Base-by-base conservation (phyloP, 2,329 filamentous ascomycete species). In the Intubia oerlemansii region DNA sequence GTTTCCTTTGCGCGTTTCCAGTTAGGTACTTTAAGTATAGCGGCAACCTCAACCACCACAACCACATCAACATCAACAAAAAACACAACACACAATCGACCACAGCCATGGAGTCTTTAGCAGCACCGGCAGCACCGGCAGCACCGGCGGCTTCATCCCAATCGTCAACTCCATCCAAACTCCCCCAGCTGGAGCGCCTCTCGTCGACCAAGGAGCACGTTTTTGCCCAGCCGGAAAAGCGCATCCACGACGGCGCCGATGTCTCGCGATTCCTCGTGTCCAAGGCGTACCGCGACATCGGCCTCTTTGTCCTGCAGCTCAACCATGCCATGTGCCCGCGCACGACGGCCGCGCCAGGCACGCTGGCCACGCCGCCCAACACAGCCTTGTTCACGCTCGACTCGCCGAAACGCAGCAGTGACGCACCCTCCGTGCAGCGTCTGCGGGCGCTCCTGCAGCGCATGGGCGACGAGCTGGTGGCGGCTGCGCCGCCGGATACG, bases 221-320 rank as follows among this genome's bases (percentile, higher is more conserved):
- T 15, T n/a, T 19, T 11, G 4, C 27, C 21, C 10, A 8, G 10
- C 88, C 88, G 0, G 45, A 48, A 32, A 98, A 95, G 50, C 62
- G 62, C 43, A 98, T 98, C 53, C 63, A 91, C 51, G 78, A 88
- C 42, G 74, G 74, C 32, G 56, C 72, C 34, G 82, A 95, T 57
- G 77, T 98, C 31, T 50, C 66, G 13, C 66, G 63, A 36, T 98
- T 95, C 49, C 66, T 91, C 30, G 64, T 62, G 7, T 82, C 79
- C 27, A 67, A 66, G 39, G 88, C 81, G 25, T 93, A 95, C 52
- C 64, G 69, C 33, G 81, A 93, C 45, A 78, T 98, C 30, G 76
- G 80, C 49, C 63, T 67, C 26, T 95, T 92, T 47, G 56, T 95
- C 26, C 60, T 91, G 38, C 88, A 95, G 52, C 69, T 98, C 27